Evolutionary conservation across 352 stramenopile genomes (phyloP), one percentile per base, ranked within the genome.

Genomic region (Globisporangium orthogonon): DNA sequence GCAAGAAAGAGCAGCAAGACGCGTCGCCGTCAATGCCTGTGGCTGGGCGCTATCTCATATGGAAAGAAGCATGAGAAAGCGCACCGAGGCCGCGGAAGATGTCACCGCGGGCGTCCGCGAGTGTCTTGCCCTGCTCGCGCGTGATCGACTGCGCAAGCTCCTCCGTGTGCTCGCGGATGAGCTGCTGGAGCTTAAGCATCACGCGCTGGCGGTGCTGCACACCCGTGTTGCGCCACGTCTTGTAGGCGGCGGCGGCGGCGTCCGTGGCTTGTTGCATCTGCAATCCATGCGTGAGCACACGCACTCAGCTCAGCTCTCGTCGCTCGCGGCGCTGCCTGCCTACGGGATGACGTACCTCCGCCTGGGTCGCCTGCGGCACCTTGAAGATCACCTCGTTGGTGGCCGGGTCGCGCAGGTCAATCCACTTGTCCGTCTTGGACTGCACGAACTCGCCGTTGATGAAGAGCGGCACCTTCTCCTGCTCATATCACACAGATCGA

Each of bases 101-200:
- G 70, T 99, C 97, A n/a, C 96, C 97, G 52, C 83, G 82, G 23
- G 97, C 96, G 74, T 99, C 96, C 7, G 89, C 75, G 17, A 97
- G 62, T 0, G 93, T 98, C 68, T 98, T 98, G 48, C 81, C 84
- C 67, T 86, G 72, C 65, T 99, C 97, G 48, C 84, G 71, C 18
- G 93, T 98, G 69, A 99, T 98, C 54, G 86, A 96, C 39, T 92
- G 70, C 1, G 95, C 96, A 15, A 99, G 72, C 55, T 98, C 94
- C 50, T 98, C 92, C 37, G 84, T 97, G 70, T 97, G 74, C 33
- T 98, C 84, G 50, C 87, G 90, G 64, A 99, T 97, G n/a, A 98
- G 73, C 28, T 90, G 69, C 75, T 98, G 93, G 53, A 98, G 87
- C 75, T 98, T 96, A 65, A 98, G 77, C 91, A 99, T 98, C 47